Evolutionary conservation across 192 early-diverging fungal species (phyloP), one percentile per base, ranked within the genome.

Genomic region (Borealophlyctis nickersoniae): DNA sequence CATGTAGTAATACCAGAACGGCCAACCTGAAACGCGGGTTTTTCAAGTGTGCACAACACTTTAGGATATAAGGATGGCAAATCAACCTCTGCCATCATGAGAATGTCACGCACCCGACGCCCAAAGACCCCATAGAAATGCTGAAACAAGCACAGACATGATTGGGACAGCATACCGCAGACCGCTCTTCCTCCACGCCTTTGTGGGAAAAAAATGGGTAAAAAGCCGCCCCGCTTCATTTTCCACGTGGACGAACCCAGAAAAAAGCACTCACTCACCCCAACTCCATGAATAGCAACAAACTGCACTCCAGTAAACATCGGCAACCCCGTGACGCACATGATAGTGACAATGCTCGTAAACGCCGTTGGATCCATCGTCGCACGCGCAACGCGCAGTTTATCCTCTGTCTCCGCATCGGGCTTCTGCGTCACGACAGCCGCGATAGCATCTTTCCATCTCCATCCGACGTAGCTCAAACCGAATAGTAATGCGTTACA

Each of bases 11-110:
- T 13, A 45, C 39, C 39, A 45, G 39, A 45, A 45, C 9, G 39
- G 39, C 39, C 39, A 45, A 45, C 39, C 39, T 45, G 39, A 13
- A 45, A n/a, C n/a, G n/a, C n/a, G n/a, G n/a, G n/a, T n/a, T n/a
- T n/a, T n/a, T n/a, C n/a, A n/a, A n/a, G n/a, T n/a, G n/a, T n/a
- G n/a, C n/a, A n/a, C n/a, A n/a, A n/a, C n/a, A n/a, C n/a, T n/a
- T n/a, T n/a, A 45, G 19, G 39, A 45, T 45, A 45, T 7, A 45
- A 45, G 19, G 39, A 13, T 45, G 7, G 39, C 9, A 13, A 13
- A 45, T 13, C 9, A 45, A 45, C 7, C 7, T 7, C 7, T 45
- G 39, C 7, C 9, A 45, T 45, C 19, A 19, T 7, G 39, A 19
- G 39, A 19, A 7, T 13, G 19, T 7, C 7, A 45, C 39, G 7